Evolutionary conservation across 192 early-diverging fungal species (phyloP).

Genomic region (Backusella macrospora): DNA sequence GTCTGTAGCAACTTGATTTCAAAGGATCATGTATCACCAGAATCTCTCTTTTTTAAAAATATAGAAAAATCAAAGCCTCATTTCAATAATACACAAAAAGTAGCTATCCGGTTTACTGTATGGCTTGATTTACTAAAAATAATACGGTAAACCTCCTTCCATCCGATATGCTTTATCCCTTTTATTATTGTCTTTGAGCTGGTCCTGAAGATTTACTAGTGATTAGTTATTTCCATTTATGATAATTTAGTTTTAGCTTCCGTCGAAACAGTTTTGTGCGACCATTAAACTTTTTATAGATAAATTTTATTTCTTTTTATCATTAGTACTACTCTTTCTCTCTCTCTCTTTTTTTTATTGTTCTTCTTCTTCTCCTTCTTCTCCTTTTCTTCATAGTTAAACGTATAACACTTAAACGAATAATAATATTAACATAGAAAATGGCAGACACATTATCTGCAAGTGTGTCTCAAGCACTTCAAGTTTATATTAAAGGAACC

Average conservation of each 20-base stretch:
- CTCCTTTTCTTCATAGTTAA: neutral
- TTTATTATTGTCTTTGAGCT: neutral
- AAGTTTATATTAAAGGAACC: slow-evolving; percentile 72
- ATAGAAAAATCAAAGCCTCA: neutral
- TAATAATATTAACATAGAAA: neutral
- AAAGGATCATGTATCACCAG: neutral
- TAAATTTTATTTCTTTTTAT: too few relatives aligned
- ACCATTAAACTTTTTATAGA: neutral
- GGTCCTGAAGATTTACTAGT: neutral
- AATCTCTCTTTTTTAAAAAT: neutral
- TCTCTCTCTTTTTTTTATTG: neutral
- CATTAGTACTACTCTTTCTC: too few relatives aligned
- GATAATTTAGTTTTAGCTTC: neutral
- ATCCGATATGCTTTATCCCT: neutral
- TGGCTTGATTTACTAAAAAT: too few relatives aligned
- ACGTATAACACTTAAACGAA: too few relatives aligned
- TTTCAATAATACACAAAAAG: neutral
- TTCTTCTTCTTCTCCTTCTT: neutral
- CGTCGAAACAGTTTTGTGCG: neutral
- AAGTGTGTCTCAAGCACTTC: slow-evolving; percentile 47
- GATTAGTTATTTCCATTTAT: slow-evolving; percentile 8
- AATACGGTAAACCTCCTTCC: too few relatives aligned
- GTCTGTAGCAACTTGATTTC: neutral
- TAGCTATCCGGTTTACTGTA: too few relatives aligned
- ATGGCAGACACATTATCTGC: slow-evolving; percentile 25